Evolutionary conservation across 352 stramenopile genomes (phyloP).

Genomic region (Blastocystis hominis): DNA sequence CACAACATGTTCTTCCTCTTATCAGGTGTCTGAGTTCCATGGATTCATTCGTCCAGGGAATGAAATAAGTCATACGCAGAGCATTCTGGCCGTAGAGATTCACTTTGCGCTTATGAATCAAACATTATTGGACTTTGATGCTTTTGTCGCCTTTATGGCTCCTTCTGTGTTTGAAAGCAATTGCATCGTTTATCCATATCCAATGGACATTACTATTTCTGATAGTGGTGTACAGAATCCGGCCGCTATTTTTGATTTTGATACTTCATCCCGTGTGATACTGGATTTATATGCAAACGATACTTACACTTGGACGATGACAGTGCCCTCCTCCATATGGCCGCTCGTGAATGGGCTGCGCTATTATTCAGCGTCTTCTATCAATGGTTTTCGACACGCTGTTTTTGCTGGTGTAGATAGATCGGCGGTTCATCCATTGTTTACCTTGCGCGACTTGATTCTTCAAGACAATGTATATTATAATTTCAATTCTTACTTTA

Average conservation of each 20-base stretch:
- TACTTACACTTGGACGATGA: not conserved
- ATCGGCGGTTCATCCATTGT: not conserved
- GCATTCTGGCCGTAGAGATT: slow-evolving; percentile 6
- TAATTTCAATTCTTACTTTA: not conserved
- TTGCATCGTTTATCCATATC: not conserved
- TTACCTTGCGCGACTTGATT: not conserved
- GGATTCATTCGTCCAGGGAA: not conserved
- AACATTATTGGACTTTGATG: not conserved
- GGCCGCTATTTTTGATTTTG: not conserved
- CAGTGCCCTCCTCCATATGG: not conserved
- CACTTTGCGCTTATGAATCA: not conserved
- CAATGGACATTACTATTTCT: not conserved
- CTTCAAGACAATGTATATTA: not conserved
- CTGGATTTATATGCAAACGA: not conserved
- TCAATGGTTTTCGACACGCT: not conserved
- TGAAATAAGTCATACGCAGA: not conserved
- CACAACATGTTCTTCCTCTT: not conserved
- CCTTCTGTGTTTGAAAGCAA: not conserved
- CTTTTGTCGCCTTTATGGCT: not conserved
- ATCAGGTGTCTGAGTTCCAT: not conserved
- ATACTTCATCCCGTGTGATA: not conserved
- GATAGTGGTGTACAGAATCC: not conserved
- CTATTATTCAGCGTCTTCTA: not conserved
- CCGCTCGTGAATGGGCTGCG: not conserved
- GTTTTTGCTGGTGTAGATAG: not conserved